phyloP scores from a whole-genome alignment of 2,329 filamentous ascomycete genomes.

The Epichloe aotearoae region DNA sequence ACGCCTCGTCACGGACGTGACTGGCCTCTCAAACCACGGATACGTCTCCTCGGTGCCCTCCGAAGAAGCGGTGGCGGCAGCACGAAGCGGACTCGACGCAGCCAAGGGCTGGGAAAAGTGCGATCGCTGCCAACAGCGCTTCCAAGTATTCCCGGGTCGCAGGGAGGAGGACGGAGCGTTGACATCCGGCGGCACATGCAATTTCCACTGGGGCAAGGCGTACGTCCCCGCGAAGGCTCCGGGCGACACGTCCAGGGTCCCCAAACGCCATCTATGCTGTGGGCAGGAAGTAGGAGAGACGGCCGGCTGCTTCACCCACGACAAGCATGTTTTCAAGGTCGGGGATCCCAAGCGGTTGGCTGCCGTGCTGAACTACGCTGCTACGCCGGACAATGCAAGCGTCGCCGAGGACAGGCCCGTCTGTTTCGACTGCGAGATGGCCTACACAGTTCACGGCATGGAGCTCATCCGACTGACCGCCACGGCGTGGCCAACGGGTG shows the following conservation, averaged over 20 bases:
- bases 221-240: conserved; percentile 44
- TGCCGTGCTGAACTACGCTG: conserved; percentile 62
- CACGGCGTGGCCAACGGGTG: conserved; percentile 70
- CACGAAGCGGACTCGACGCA: conserved; percentile 49
- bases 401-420: conserved; percentile 48
- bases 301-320: conserved; percentile 56
- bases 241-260: conserved; percentile 41
- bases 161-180: conserved; percentile 64
- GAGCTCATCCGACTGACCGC: conserved; percentile 86
- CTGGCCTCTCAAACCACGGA: conserved; percentile 51
- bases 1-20: conserved; percentile 50
- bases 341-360: conserved; percentile 65
- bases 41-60: conserved; percentile 62
- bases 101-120: conserved; percentile 75
- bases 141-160: conserved; percentile 83
- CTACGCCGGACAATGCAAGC: conserved; percentile 55
- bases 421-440: conserved; percentile 95
- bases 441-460: conserved; percentile 76
- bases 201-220: conserved; percentile 64
- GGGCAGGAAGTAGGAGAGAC: conserved; percentile 59
- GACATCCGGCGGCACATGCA: conserved; percentile 64
- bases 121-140: conserved; percentile 73
- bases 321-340: conserved; percentile 80
- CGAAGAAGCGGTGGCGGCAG: conserved; percentile 50
- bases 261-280: conserved; percentile 66